These are phyloP conservation scores for Ballota nigra DNA, from an alignment of 257 asterid genomes.

Conservation along the genomic window DNA sequence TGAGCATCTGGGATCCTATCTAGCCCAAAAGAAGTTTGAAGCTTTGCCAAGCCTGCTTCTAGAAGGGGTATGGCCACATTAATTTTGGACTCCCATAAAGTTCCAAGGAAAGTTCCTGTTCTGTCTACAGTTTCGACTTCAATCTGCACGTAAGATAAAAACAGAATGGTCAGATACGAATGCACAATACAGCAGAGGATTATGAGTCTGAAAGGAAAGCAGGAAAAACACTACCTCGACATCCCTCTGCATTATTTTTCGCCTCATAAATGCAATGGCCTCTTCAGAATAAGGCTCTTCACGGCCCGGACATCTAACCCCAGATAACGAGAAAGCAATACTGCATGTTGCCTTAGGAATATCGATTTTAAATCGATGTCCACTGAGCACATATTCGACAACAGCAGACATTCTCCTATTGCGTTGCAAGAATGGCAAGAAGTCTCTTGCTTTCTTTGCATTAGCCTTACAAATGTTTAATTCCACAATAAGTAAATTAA, in stretches of 20 bases:
- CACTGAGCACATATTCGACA: slow-evolving; percentile 94
- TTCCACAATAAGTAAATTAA: neutral
- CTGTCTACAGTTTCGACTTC: slow-evolving; percentile 96
- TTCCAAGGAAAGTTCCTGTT: slow-evolving; percentile 97
- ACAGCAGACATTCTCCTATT: slow-evolving; percentile 89
- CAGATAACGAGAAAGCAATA: slow-evolving; percentile 87
- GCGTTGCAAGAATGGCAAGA: slow-evolving; percentile 89
- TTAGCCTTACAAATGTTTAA: slow-evolving; percentile 47
- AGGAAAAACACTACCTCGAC: slow-evolving; percentile 60
- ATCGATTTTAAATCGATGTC: slow-evolving; percentile 83
- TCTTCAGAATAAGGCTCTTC: slow-evolving; percentile 87
- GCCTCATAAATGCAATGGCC: slow-evolving; percentile 96
- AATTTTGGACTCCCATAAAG: slow-evolving; percentile 76
- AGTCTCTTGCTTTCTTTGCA: slow-evolving; percentile 82
- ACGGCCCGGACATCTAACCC: slow-evolving; percentile 98
- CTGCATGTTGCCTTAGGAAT: slow-evolving; percentile 96
- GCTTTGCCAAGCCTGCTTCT: slow-evolving; percentile 95
- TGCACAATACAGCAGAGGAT: neutral
- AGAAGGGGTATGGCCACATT: slow-evolving; percentile 73
- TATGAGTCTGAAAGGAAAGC: neutral
- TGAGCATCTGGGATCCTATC: slow-evolving; percentile 88
- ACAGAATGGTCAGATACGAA: slow-evolving; percentile 4
- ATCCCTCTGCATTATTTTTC: slow-evolving; percentile 99
- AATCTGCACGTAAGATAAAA: slow-evolving; percentile 40
- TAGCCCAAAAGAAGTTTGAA: slow-evolving; percentile 76